A percentile compares a stretch with the other conserved stretches of the same genome.
Conservation (phyloP, 805 yeast genomes). For the Saccharomycopsis capsularis region DNA sequence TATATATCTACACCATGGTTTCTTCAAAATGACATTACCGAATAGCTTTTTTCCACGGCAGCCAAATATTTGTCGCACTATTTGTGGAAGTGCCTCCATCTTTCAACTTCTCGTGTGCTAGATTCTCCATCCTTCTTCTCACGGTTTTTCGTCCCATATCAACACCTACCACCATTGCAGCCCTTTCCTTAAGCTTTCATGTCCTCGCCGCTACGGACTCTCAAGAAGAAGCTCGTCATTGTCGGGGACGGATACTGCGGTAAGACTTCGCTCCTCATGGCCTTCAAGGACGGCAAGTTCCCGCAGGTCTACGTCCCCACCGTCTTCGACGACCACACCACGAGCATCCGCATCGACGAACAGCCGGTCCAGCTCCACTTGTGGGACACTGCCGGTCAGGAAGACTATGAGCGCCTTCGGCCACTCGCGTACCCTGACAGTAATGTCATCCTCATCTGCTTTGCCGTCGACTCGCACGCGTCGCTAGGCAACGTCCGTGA, state of each 20-base stretch:
- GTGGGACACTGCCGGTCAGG: slow-evolving; percentile 66
- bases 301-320: slow-evolving; percentile 63
- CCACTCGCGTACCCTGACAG: slow-evolving; percentile 57
- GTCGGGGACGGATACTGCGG: slow-evolving; percentile 50
- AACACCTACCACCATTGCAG: no score
- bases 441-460: slow-evolving; percentile 51
- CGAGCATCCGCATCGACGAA: slow-evolving; percentile 51
- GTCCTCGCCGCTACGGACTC: background rate
- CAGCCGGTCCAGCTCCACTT: slow-evolving; percentile 46
- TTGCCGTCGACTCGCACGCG: slow-evolving; percentile 48
- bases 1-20: no score
- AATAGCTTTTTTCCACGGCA: no score
- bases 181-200: no score
- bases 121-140: no score
- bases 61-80: no score
- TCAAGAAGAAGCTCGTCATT: slow-evolving; percentile 36
- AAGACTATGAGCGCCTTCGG: slow-evolving; percentile 55
- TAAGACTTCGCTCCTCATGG: slow-evolving; percentile 50
- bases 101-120: no score
- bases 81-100: no score
- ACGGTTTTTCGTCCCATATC: no score
- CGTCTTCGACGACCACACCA: slow-evolving; percentile 55
- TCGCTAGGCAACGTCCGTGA: slow-evolving; percentile 46
- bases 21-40: no score
- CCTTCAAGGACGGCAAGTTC: slow-evolving; percentile 54